Conservation (phyloP, 805 yeast species). For the Starmera caribaea region DNA sequence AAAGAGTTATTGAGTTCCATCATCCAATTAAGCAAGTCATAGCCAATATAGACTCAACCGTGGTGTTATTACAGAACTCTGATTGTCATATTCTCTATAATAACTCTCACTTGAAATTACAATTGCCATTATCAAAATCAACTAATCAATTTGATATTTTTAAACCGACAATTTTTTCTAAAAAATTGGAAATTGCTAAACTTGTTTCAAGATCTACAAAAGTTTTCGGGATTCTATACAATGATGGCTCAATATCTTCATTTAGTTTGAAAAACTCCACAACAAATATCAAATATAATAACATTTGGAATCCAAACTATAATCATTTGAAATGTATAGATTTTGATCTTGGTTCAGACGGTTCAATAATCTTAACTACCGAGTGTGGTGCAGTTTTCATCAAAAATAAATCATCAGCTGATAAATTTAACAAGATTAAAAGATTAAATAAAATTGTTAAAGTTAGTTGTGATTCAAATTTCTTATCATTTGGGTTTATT, state of each 20-base stretch:
- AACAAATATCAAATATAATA: constrained; percentile 33
- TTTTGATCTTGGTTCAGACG: constrained; percentile 58
- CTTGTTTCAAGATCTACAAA: constrained; percentile 30
- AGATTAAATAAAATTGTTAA: constrained; percentile 45
- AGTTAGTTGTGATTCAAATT: constrained; percentile 58
- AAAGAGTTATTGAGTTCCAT: constrained; percentile 29
- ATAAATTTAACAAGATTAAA: constrained; percentile 37
- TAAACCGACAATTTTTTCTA: constrained; percentile 41
- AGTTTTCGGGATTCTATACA: constrained; percentile 39
- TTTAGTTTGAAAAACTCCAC: constrained; percentile 21
- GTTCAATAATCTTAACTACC: constrained; percentile 60
- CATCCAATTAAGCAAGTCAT: constrained; percentile 39
- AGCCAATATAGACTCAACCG: constrained; percentile 62
- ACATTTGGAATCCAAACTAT: constrained; percentile 57
- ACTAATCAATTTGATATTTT: constrained; percentile 40
- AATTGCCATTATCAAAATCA: constrained; percentile 20
- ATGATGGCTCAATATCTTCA: constrained; percentile 40
- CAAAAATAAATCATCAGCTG: constrained; percentile 7
- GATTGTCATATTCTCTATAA: constrained; percentile 56
- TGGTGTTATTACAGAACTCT: constrained; percentile 46
- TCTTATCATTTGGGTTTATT: constrained; percentile 57
- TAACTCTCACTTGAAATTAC: constrained; percentile 46
- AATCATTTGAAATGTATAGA: constrained; percentile 50
- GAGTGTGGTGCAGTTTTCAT: constrained; percentile 57
- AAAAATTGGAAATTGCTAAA: constrained; percentile 23